Evolutionary conservation across 352 stramenopile genomes (phyloP), one percentile per base, ranked within the genome.

Genomic region (Thalassiosira ordinaria): DNA sequence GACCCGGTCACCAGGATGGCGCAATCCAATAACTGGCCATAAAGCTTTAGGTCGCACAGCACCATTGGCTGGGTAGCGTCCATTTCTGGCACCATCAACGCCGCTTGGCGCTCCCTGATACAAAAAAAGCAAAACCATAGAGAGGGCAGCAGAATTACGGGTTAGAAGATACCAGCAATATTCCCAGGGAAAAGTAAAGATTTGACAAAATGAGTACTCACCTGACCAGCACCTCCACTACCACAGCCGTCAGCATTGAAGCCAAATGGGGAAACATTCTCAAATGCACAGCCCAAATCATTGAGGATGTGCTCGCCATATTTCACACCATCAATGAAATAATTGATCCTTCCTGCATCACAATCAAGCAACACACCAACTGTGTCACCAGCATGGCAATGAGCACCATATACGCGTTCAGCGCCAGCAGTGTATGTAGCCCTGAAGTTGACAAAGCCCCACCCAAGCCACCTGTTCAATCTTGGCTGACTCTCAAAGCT

Each of bases 231-330:
- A 62, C 90, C 90, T 68, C 90, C 90, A 84, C 74, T 89, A 35
- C 90, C 90, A 72, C 90, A 95, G 11, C 91, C 91, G 81, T 94
- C 87, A 27, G 89, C 88, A 78, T 92, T 93, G 70, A 94, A 95
- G 24, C 91, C 91, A 82, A 94, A 93, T 3, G 91, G 91, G 68
- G 86, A 91, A n/a, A 96, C 39, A 85, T 97, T 97, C 62, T 99
- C 96, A 81, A 98, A 99, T 1, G 97, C 97, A 74, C 97, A 97
- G 14, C 97, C 97, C 16, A 99, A 89, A 84, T 99, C 97, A 57
- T 96, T 97, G 31, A 99, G 91, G 63, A 98, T 98, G 75, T 99
- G 97, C 82, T 99, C 97, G n/a, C 97, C 97, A 90, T 98, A 99
- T 84, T 99, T 99, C 55, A 99, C 96, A 18, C 76, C 97, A 80